Evolutionary conservation across 768 basidiomycete species (phyloP).

Genomic region (Leccinum arenicola): DNA sequence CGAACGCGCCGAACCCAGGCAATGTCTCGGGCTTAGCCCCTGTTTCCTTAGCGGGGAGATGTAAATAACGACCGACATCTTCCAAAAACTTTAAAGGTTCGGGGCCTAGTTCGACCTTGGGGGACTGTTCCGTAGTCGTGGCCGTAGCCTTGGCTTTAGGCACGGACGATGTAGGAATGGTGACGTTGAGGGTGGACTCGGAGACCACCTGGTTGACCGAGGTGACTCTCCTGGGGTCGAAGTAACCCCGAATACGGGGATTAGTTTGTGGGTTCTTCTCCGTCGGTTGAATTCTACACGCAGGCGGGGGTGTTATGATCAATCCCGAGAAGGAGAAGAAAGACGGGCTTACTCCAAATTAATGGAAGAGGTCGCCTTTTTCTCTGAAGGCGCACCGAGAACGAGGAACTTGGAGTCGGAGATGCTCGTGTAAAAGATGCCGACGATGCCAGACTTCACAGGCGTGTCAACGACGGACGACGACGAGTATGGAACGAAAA

Average conservation of each 20-base stretch:
- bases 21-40: constrained; percentile 21
- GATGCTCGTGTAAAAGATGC: constrained; percentile 38
- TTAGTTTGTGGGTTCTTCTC: constrained; percentile 22
- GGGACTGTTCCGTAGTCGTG: constrained; percentile 1
- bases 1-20: constrained; percentile 29
- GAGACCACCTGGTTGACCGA: constrained; percentile 34
- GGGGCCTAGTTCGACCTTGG: constrained; percentile 24
- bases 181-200: constrained; percentile 24
- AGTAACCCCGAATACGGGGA: constrained; percentile 25
- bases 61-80: not conserved
- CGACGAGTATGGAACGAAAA: not conserved
- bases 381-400: constrained; percentile 32
- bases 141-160: constrained; percentile 4
- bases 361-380: constrained; percentile 34
- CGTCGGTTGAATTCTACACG: constrained; percentile 30
- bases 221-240: constrained; percentile 33
- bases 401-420: constrained; percentile 34
- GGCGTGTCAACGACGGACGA: not conserved
- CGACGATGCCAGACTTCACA: constrained; percentile 28
- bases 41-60: constrained; percentile 19
- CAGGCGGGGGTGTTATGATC: not conserved
- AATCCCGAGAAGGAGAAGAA: not conserved
- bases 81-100: constrained; percentile 9
- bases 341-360: constrained; percentile 36
- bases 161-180: constrained; percentile 22